phyloP scores from a whole-genome alignment of 2,329 filamentous ascomycete genomes.

The Xylaria sp. region DNA sequence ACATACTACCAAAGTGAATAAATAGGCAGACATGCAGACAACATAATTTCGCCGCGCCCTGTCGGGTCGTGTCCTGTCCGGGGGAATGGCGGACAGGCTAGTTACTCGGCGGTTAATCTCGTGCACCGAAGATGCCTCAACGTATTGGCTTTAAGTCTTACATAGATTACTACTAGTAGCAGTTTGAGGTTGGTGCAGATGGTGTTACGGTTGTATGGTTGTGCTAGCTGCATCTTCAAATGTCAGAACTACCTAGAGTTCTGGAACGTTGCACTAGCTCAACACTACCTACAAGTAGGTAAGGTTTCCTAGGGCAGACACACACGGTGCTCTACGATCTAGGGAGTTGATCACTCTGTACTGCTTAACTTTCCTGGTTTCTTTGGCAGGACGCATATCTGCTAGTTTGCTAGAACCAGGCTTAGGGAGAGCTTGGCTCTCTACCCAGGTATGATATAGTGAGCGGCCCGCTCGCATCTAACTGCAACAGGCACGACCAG shows the following conservation, averaged over 20 bases:
- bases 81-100: background rate
- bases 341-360: background rate
- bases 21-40: background rate
- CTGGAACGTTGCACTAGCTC: slow-evolving; percentile 26
- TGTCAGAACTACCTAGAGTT: slow-evolving; percentile 1
- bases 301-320: background rate
- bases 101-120: background rate
- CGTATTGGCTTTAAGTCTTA: background rate
- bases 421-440: slow-evolving; percentile 9
- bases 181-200: background rate
- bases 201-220: background rate
- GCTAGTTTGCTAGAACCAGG: background rate
- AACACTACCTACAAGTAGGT: background rate
- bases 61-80: background rate
- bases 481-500: background rate
- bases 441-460: background rate
- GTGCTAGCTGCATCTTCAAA: background rate
- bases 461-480: background rate
- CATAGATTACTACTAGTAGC: background rate
- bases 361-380: background rate
- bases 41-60: background rate
- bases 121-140: background rate
- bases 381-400: background rate
- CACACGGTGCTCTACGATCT: background rate
- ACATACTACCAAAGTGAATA: background rate